Evolutionary conservation across 1,284 basidiomycete genomes (phyloP).

Genomic region (Phylloboletellus chloephorus): DNA sequence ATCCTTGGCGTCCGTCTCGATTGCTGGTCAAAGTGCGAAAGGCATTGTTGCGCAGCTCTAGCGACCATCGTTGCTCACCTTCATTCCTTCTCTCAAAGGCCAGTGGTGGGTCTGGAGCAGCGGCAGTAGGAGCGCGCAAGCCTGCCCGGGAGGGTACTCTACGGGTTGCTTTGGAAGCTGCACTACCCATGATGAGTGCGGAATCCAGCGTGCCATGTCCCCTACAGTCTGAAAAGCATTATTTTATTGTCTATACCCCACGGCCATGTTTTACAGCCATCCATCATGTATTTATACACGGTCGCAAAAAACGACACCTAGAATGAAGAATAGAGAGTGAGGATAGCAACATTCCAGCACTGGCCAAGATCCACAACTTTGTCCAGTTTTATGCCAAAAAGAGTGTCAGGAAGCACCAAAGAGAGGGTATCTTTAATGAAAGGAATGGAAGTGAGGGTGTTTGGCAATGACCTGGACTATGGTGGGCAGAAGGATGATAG

Average conservation of each 20-base stretch:
- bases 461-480: conserved; percentile 27
- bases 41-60: no score
- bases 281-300: conserved; percentile 39
- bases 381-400: conserved; percentile 26
- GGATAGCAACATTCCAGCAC: conserved; percentile 35
- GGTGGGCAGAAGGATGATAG: conserved; percentile 26
- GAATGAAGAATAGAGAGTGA: conserved; percentile 29
- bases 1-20: conserved; percentile 65
- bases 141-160: conserved; percentile 61
- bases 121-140: conserved; percentile 36
- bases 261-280: conserved; percentile 38
- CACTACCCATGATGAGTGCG: conserved; percentile 55
- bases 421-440: conserved; percentile 31
- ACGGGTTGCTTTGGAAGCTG: conserved; percentile 62
- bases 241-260: conserved; percentile 36
- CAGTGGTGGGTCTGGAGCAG: conserved; percentile 18
- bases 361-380: conserved; percentile 26
- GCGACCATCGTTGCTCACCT: conserved; percentile 40
- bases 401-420: conserved; percentile 22
- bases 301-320: conserved; percentile 31
- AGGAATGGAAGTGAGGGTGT: conserved; percentile 20
- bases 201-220: background rate
- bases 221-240: conserved; percentile 9
- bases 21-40: conserved; percentile 50
- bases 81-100: conserved; percentile 53